Evolutionary conservation across 1,284 basidiomycete genomes (phyloP).

Genomic region (Ganoderma resinaceum): DNA sequence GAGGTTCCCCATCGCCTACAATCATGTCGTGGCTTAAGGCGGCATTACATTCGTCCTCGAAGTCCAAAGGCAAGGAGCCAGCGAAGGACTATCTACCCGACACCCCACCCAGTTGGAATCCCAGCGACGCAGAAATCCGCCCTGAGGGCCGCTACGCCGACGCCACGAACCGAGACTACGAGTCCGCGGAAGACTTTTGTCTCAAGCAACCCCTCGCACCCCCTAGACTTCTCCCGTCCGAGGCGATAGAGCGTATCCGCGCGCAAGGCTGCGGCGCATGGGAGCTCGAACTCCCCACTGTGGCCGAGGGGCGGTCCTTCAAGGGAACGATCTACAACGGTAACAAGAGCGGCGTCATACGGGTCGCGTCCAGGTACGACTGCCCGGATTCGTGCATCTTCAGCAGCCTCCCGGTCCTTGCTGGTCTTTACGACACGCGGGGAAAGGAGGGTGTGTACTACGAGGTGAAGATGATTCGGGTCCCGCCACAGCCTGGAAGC

Average conservation of each 20-base stretch:
- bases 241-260: constrained; percentile 55
- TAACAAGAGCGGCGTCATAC: constrained; percentile 47
- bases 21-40: constrained; percentile 26
- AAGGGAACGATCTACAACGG: constrained; percentile 45
- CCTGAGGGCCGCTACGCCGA: constrained; percentile 56
- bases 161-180: constrained; percentile 59
- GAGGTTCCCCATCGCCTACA: not conserved
- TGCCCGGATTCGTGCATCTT: constrained; percentile 62
- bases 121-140: constrained; percentile 56
- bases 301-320: constrained; percentile 41
- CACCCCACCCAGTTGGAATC: constrained; percentile 55
- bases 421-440: constrained; percentile 62
- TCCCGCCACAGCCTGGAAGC: constrained; percentile 50
- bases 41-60: constrained; percentile 6
- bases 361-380: constrained; percentile 46
- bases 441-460: constrained; percentile 67
- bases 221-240: constrained; percentile 56
- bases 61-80: constrained; percentile 23
- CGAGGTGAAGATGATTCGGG: constrained; percentile 60
- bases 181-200: constrained; percentile 59
- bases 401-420: constrained; percentile 67
- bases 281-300: constrained; percentile 51
- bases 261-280: constrained; percentile 55
- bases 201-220: constrained; percentile 43
- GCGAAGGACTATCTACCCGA: constrained; percentile 7